Evolutionary conservation across 2,329 filamentous ascomycete species (phyloP), one percentile per base, ranked within the genome.

Genomic region (Cadophora malorum): DNA sequence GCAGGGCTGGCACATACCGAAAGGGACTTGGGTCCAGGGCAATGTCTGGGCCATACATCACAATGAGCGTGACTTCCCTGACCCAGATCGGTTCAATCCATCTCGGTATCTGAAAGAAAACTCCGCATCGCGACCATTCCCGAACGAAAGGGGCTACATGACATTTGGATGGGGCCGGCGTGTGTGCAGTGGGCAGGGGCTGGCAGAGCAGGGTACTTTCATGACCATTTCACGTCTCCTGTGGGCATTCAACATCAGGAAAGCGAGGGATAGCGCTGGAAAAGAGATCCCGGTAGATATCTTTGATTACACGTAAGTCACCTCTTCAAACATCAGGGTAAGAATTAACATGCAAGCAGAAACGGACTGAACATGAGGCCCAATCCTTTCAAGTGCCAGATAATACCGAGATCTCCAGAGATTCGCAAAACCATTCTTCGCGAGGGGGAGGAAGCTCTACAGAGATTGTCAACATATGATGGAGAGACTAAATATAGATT

Each of bases 71-170:
- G 64, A 69, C 1, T 75, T 78, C 75, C 67, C 66, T 4, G 70
- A 82, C 60, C 81, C 83, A 3, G 79, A 81, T 38, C 68, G 68
- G 7, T 84, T 85, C 71, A 77, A 83, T 33, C 83, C 83, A 0
- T 79, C 82, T 60, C 76, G 83, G 19, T 85, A 80, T 69, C 64
- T 76, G 3, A 14, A 72, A 74, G 19, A 74, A 78, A 59, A 78
- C 77, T 73, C 75, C 75, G 47, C 67, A 16, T 58, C 58, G 31
- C 80, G 80, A 28, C 76, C 74, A 23, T 83, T 86, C 73, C 88
- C 88, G 23, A 88, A 85, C 76, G 84, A 90, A 75, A 85, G 86
- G 70, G 84, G 84, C 38, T 88, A 82, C 7, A 80, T 82, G 58
- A 63, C 64, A 2, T 84, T 87, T 73, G 84, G 85, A 4, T 87